Conservation (phyloP, 1,284 basidiomycete genomes). For the Flammula alnicola region DNA sequence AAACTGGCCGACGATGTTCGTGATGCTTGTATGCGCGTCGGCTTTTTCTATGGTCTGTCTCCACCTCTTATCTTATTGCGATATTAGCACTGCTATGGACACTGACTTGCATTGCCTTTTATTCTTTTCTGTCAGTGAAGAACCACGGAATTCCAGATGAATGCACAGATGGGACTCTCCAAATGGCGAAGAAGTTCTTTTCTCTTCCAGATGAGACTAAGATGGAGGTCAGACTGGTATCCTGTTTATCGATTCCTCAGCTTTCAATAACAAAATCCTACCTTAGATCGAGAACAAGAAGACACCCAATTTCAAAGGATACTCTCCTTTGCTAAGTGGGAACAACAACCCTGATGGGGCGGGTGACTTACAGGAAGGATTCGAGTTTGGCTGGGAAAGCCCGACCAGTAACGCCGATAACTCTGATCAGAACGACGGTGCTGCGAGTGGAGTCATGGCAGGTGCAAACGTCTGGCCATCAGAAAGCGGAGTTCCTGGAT, state of each 20-base stretch:
- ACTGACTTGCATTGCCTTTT: slow-evolving; percentile 27
- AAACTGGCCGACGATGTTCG: slow-evolving; percentile 62
- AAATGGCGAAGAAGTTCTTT: slow-evolving; percentile 64
- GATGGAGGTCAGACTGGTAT: slow-evolving; percentile 51
- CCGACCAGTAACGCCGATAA: slow-evolving; percentile 22
- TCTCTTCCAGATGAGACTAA: slow-evolving; percentile 60
- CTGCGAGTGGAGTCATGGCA: slow-evolving; percentile 54
- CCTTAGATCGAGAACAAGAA: slow-evolving; percentile 72
- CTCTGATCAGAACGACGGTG: slow-evolving; percentile 28
- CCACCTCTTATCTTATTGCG: not conserved
- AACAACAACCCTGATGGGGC: slow-evolving; percentile 67
- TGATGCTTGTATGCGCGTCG: slow-evolving; percentile 74
- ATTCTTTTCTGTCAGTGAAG: slow-evolving; percentile 49
- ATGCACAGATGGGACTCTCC: slow-evolving; percentile 50
- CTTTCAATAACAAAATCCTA: no score
- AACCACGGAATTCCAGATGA: slow-evolving; percentile 70
- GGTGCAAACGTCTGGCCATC: slow-evolving; percentile 72
- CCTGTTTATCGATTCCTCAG: slow-evolving; percentile 1
- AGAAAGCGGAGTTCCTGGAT: slow-evolving; percentile 46
- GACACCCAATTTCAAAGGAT: slow-evolving; percentile 73
- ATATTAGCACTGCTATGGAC: not conserved
- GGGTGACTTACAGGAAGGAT: slow-evolving; percentile 83
- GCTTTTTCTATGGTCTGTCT: slow-evolving; percentile 78
- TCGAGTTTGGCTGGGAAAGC: slow-evolving; percentile 78
- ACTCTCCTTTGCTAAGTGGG: slow-evolving; percentile 62